A percentile compares a stretch with the other conserved stretches of the same genome.
These are phyloP conservation scores for Geoglossum cookeanum DNA, from an alignment of 2,329 filamentous ascomycete species.

Conservation along the genomic window DNA sequence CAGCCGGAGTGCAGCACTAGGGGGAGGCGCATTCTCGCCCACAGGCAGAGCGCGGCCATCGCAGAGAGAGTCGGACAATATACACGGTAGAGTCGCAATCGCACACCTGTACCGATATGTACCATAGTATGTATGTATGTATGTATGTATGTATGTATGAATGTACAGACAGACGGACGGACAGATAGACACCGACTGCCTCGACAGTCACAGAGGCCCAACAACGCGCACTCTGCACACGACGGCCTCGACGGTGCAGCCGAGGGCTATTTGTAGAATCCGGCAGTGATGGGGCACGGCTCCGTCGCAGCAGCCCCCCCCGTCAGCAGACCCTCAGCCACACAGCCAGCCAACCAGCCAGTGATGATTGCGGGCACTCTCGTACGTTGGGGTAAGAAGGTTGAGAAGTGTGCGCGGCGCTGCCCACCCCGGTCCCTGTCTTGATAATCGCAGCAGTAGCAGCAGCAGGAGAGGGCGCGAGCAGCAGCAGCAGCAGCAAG, in stretches of 20 bases:
- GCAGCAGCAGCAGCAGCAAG: not conserved
- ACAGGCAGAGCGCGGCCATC: not conserved
- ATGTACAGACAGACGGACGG: no score
- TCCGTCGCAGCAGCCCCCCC: not conserved
- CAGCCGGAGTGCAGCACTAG: not conserved
- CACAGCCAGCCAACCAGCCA: not conserved
- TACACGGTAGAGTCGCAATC: not conserved
- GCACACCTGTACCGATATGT: no score
- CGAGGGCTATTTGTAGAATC: not conserved
- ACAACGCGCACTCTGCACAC: no score
- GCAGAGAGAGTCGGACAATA: not conserved
- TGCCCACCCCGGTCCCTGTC: not conserved
- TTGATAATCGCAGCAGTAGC: not conserved
- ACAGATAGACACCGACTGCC: no score
- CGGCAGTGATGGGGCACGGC: not conserved
- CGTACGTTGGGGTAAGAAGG: not conserved
- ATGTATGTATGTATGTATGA: no score
- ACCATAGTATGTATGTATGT: no score
- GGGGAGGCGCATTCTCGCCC: not conserved
- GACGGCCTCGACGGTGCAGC: not conserved
- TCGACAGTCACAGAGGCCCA: no score
- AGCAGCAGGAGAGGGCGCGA: no score
- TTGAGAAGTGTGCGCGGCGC: not conserved
- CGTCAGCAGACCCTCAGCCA: not conserved
- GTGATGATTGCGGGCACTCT: not conserved